These are phyloP conservation scores for Juglanconis juglandina DNA, from an alignment of 2,329 filamentous ascomycete genomes.

Conservation along the genomic window DNA sequence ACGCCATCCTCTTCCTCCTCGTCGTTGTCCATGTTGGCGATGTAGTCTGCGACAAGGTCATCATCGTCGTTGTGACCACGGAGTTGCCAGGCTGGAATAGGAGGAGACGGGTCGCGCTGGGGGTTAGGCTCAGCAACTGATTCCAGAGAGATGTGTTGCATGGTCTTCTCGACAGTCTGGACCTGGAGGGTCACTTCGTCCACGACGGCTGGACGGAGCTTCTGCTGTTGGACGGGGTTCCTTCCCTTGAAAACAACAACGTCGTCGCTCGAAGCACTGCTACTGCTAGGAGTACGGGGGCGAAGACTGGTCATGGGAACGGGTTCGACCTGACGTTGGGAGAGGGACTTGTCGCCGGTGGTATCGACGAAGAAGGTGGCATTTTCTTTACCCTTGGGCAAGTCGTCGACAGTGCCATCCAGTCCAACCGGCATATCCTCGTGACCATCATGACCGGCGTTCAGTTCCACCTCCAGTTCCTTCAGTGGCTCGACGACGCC, in stretches of 20 bases:
- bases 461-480: conserved; percentile 30
- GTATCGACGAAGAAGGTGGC: conserved; percentile 37
- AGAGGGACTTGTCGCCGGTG: conserved; percentile 27
- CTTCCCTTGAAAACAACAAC: conserved; percentile 60
- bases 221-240: conserved; percentile 20
- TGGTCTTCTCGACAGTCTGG: conserved; percentile 13
- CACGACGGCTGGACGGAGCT: conserved; percentile 9
- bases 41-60: conserved; percentile 64
- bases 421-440: background rate
- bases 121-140: background rate
- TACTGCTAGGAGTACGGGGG: conserved; percentile 21
- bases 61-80: conserved; percentile 38
- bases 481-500: conserved; percentile 49
- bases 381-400: background rate
- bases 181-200: conserved; percentile 25
- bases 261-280: conserved; percentile 65
- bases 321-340: conserved; percentile 1
- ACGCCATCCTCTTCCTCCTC: conserved; percentile 24
- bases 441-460: background rate
- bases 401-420: conserved; percentile 8
- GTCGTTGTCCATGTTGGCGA: conserved; percentile 58
- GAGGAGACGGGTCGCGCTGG: background rate
- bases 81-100: conserved; percentile 17
- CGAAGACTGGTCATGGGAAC: conserved; percentile 19
- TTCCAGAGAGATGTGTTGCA: conserved; percentile 12